Percentiles rank a stretch among this genome's conserved stretches.
Conservation (phyloP, 140 eudicot genomes). For the Cichorium intybus region DNA sequence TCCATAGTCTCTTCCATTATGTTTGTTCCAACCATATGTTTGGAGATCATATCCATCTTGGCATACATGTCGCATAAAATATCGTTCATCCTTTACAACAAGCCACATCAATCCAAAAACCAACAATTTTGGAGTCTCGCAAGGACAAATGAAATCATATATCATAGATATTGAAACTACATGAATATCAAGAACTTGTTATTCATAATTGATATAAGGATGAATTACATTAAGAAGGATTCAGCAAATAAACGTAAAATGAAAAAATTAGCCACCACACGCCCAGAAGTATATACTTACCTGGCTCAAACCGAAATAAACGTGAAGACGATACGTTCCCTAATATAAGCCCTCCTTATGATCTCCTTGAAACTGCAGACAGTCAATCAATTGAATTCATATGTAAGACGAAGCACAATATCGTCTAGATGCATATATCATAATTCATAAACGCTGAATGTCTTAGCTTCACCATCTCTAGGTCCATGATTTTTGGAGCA, state of each 20-base stretch:
- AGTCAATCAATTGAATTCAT: constrained; percentile 1
- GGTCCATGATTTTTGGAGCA: constrained; percentile 91
- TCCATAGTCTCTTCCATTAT: constrained; percentile 96
- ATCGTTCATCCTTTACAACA: constrained; percentile 81
- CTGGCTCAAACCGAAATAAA: constrained; percentile 90
- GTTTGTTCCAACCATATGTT: constrained; percentile 89
- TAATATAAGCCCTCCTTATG: constrained; percentile 96
- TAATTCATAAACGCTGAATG: background rate
- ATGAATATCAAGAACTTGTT: background rate
- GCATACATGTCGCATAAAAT: constrained; percentile 78
- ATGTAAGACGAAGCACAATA: background rate
- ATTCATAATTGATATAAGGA: constrained; percentile 6
- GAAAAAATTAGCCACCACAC: background rate
- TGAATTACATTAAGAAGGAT: constrained; percentile 5
- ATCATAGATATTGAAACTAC: constrained; percentile 9
- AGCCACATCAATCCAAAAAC: constrained; percentile 96
- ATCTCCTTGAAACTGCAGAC: constrained; percentile 93
- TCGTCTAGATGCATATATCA: background rate
- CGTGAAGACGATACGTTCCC: constrained; percentile 97
- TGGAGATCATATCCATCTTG: constrained; percentile 91
- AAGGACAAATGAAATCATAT: constrained; percentile 19
- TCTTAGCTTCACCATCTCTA: constrained; percentile 64
- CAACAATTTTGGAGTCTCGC: constrained; percentile 76
- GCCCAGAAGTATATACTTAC: constrained; percentile 17
- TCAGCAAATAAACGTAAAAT: background rate